Conservation (phyloP, 257 asterid genomes). For the Haberlea rhodopensis region DNA sequence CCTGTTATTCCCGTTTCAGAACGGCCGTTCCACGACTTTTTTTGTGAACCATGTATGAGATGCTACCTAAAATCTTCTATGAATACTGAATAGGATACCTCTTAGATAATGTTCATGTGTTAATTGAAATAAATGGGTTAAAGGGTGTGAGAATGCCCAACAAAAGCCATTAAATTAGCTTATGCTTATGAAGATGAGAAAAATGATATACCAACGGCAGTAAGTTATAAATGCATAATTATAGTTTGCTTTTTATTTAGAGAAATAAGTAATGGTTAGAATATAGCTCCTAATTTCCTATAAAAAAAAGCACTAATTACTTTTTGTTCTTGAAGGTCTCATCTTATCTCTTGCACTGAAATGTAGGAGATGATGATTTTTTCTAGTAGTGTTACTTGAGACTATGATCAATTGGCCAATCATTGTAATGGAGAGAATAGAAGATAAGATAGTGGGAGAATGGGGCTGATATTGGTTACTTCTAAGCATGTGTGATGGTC, state of each 20-base stretch:
- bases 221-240: too few species aligned
- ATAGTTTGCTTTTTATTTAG: too few species aligned
- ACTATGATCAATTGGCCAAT: too few species aligned
- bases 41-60: too few species aligned
- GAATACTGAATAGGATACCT: background rate
- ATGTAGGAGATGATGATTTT: background rate
- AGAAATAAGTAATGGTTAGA: too few species aligned
- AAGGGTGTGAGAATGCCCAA: background rate
- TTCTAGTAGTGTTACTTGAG: background rate
- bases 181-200: too few species aligned
- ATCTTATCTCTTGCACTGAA: background rate
- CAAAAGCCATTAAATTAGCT: background rate
- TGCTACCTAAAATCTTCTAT: background rate
- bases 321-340: background rate
- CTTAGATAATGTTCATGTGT: too few species aligned
- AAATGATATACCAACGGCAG: background rate
- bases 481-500: background rate
- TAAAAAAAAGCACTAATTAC: too few species aligned
- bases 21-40: too few species aligned
- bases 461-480: background rate
- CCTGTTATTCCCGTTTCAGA: too few species aligned
- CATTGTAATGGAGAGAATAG: background rate
- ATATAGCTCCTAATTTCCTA: background rate
- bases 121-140: too few species aligned
- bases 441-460: background rate